Evolutionary conservation across 805 yeast species (phyloP).

Genomic region (Lipomyces japonicus): DNA sequence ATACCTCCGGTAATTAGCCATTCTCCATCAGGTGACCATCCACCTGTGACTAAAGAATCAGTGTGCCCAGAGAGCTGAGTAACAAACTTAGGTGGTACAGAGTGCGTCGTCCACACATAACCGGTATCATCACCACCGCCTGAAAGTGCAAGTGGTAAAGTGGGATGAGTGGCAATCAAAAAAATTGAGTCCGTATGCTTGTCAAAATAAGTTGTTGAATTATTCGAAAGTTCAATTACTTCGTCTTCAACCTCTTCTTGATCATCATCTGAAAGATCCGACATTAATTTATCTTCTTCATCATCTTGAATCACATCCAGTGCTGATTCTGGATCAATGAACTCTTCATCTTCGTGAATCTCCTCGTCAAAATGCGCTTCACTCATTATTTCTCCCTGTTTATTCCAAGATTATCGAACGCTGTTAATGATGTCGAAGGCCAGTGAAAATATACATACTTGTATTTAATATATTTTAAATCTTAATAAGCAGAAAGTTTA

Average conservation of each 20-base stretch:
- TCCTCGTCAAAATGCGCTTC: neutral
- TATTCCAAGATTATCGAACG: too few species aligned
- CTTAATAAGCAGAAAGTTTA: too few species aligned
- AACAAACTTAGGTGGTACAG: slow-evolving; percentile 76
- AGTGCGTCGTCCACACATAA: slow-evolving; percentile 87
- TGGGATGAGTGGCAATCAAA: slow-evolving; percentile 77
- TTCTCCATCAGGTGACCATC: slow-evolving; percentile 77
- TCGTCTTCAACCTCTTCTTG: slow-evolving; percentile 50
- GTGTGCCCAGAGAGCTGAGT: slow-evolving; percentile 74
- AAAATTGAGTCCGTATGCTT: slow-evolving; percentile 84
- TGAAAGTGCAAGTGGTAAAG: slow-evolving; percentile 73
- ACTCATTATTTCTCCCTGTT: too few species aligned
- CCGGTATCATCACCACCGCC: slow-evolving; percentile 96
- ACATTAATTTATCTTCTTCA: slow-evolving; percentile 42
- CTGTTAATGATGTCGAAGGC: too few species aligned
- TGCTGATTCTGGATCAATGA: slow-evolving; percentile 31
- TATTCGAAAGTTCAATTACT: slow-evolving; percentile 84
- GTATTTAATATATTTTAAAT: too few species aligned
- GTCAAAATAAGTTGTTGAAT: slow-evolving; percentile 86
- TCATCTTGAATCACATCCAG: slow-evolving; percentile 30
- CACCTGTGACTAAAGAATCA: slow-evolving; percentile 83
- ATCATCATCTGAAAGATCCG: slow-evolving; percentile 37
- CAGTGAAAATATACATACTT: too few species aligned
- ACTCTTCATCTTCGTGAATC: slow-evolving; percentile 1
- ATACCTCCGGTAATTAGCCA: slow-evolving; percentile 87